phyloP scores from a whole-genome alignment of 2,329 filamentous ascomycete genomes.

The Lecanosticta acicola region DNA sequence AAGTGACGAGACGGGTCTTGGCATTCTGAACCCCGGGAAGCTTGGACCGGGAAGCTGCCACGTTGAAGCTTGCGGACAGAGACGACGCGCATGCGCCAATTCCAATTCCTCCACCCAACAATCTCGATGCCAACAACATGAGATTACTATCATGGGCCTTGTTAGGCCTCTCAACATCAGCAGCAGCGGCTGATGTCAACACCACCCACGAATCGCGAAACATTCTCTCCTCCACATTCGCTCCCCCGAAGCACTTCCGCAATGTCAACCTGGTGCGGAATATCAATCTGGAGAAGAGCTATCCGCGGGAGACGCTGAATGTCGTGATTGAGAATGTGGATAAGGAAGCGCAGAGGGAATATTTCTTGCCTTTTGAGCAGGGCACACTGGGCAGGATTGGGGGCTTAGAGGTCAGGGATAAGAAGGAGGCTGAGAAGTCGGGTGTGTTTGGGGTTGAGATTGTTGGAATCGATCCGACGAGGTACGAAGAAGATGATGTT shows the following conservation, averaged over 20 bases:
- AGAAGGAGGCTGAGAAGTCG: slow-evolving; percentile 66
- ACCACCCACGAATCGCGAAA: slow-evolving; percentile 48
- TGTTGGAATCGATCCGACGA: slow-evolving; percentile 53
- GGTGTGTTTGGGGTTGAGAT: slow-evolving; percentile 61
- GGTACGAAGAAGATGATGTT: slow-evolving; percentile 39
- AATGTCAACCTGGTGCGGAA: slow-evolving; percentile 87
- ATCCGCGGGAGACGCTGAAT: slow-evolving; percentile 84
- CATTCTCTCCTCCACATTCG: slow-evolving; percentile 56
- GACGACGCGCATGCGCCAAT: not conserved
- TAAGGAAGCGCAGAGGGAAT: slow-evolving; percentile 72
- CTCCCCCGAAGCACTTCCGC: slow-evolving; percentile 84
- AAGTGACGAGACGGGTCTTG: not conserved
- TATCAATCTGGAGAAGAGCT: slow-evolving; percentile 89
- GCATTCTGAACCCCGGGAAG: not conserved
- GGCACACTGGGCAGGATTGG: slow-evolving; percentile 71
- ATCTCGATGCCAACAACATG: slow-evolving; percentile 21
- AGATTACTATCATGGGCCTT: slow-evolving; percentile 30
- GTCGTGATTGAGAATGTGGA: slow-evolving; percentile 88
- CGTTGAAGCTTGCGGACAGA: not conserved
- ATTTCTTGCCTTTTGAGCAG: slow-evolving; percentile 81
- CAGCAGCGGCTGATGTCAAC: slow-evolving; percentile 54
- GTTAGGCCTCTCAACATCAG: slow-evolving; percentile 50
- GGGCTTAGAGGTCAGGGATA: slow-evolving; percentile 85
- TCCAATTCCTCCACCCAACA: not conserved
- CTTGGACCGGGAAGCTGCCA: not conserved